These are phyloP conservation scores for Paracorniculantispora psalliotae DNA, from an alignment of 2,329 filamentous ascomycete genomes.

Conservation along the genomic window DNA sequence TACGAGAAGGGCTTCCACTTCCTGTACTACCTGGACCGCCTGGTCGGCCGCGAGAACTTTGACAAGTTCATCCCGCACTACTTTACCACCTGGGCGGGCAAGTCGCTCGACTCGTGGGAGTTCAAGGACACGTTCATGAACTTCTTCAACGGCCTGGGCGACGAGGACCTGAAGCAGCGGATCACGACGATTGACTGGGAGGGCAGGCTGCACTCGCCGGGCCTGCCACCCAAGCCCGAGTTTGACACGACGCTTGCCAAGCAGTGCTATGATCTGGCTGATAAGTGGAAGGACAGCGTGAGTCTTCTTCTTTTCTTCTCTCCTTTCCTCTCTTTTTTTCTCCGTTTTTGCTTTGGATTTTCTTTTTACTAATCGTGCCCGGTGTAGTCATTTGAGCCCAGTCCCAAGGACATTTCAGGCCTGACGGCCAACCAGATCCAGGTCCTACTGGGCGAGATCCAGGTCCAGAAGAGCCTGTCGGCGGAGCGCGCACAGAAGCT, in stretches of 20 bases:
- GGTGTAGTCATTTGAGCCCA: constrained; percentile 56
- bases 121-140: constrained; percentile 85
- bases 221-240: constrained; percentile 81
- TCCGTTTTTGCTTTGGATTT: neutral
- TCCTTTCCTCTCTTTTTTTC: neutral
- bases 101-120: constrained; percentile 87
- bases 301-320: constrained; percentile 25
- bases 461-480: constrained; percentile 58
- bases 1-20: constrained; percentile 98
- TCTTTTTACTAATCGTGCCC: constrained; percentile 22
- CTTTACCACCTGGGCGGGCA: constrained; percentile 77
- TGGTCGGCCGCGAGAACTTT: constrained; percentile 81
- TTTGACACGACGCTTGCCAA: constrained; percentile 89
- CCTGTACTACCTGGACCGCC: constrained; percentile 81
- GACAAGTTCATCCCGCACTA: constrained; percentile 96
- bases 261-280: constrained; percentile 74
- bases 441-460: constrained; percentile 80
- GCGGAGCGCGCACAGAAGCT: constrained; percentile 64
- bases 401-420: constrained; percentile 60
- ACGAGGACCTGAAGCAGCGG: constrained; percentile 59
- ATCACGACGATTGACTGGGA: constrained; percentile 82
- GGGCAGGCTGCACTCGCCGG: constrained; percentile 79
- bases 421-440: constrained; percentile 86
- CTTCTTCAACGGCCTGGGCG: constrained; percentile 68
- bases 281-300: constrained; percentile 68